Evolutionary conservation across 176 grass and related monocot species (phyloP), one percentile per base, ranked within the genome.

Genomic region (Phoenix dactylifera): DNA sequence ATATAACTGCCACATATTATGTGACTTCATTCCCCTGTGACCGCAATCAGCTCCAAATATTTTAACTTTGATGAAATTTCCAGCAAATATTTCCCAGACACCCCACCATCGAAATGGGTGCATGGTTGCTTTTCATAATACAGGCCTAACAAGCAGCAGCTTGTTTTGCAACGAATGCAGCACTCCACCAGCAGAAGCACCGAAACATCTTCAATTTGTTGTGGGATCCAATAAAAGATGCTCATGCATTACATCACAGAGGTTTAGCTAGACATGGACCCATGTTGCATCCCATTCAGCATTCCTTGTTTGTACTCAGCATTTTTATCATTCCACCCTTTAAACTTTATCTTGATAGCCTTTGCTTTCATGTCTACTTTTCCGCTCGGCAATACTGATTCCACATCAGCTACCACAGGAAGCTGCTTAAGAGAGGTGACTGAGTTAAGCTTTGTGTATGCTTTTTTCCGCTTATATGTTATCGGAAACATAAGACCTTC

Each of bases 391-490:
- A 60, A 49, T 28, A 35, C 52, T 15, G 86, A 29, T 7, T 60
- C 70, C 51, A 78, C 58, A 63, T 44, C 57, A 23, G 62, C 74
- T 16, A n/a, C 63, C 29, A 72, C 54, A 22, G 63, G 59, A 32
- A 68, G 54, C 29, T 70, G 48, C 69, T 66, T 52, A 7, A 62
- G 23, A 70, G 69, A 39, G 66, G 73, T 74, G 26, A 60, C 56
- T 32, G 76, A 49, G 49, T 82, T 67, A 26, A 76, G 71, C 60
- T 62, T 85, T 78, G 72, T 85, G 17, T 80, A 75, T 16, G 57
- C 22, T 60, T 97, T 97, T 67, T 77, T 97, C 72, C 87, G 82
- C 67, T 68, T 61, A 48, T 91, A 97, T 51, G 84, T 97, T 70
- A 78, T 72, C 48, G 84, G 78, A 35, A 91, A 82, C n/a, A 65